Evolutionary conservation across 345 rosid genomes (phyloP), one percentile per base, ranked within the genome.

Genomic region (Dipteronia dyeriana): DNA sequence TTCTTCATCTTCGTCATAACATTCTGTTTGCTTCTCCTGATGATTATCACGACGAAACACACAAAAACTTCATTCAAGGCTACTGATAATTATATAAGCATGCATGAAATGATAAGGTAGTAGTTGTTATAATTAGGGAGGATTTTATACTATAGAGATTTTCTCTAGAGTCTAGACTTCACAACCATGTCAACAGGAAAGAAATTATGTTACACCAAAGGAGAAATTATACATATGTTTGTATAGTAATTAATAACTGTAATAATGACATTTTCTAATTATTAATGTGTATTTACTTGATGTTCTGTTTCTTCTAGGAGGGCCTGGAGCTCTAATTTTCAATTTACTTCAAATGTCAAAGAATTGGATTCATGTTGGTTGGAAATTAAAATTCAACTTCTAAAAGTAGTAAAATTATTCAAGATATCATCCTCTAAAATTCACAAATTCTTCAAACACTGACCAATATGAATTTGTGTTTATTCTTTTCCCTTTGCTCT

Each of bases 91-190:
- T 39, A 19, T 39, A 19, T 23, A 10, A 9, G 65, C 26, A 57
- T 76, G 77, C 47, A 54, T 56, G 16, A 6, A 12, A 22, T 5
- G 23, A 9, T 20, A 3, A 66, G 59, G 47, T 22, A 63, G 45
- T 1, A 7, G 66, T 68, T 72, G 82, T 60, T 9, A 60, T 25
- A 22, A 49, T 49, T 49, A 49, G 54, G 54, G 54, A 49, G 54
- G 54, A 49, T 49, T 49, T 49, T 49, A 49, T 49, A 49, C 4
- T 14, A 49, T 13, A 49, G 54, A 49, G 34, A 31, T 49, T 11
- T 49, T 12, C 53, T 11, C 53, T 49, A 49, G 53, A 12, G 17
- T 11, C 53, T 49, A 49, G 53, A 12, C 16, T 49, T 49, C 16
- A 49, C 54, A 2, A 49, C 16, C 54, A 49, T 1, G 0, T 34